Conservation (phyloP, 345 rosid genomes). For the Bruguiera gymnorhiza region DNA sequence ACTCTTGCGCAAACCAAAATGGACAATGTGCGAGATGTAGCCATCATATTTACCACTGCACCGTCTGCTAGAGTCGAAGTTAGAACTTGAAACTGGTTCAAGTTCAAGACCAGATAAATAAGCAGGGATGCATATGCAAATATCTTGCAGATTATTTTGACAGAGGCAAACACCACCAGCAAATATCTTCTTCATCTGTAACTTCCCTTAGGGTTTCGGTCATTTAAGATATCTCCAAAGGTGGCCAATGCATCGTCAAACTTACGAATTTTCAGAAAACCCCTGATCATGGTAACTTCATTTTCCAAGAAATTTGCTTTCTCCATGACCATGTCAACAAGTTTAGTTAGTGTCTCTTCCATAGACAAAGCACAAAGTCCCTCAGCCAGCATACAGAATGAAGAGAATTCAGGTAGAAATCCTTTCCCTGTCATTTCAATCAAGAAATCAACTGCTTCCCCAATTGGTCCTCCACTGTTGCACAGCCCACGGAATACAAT, state of each 20-base stretch:
- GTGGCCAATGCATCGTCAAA: slow-evolving; percentile 73
- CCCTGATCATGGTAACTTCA: slow-evolving; percentile 62
- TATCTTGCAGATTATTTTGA: too few species aligned
- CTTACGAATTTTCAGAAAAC: slow-evolving; percentile 64
- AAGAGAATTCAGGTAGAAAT: slow-evolving; percentile 63
- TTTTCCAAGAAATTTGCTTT: slow-evolving; percentile 52
- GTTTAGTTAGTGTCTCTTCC: slow-evolving; percentile 64
- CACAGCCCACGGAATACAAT: slow-evolving; percentile 75
- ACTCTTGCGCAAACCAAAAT: too few species aligned
- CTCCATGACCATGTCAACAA: slow-evolving; percentile 64
- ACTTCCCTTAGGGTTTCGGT: slow-evolving; percentile 34
- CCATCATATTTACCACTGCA: too few species aligned
- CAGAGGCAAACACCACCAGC: background rate
- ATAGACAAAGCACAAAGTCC: slow-evolving; percentile 65
- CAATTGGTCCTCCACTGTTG: slow-evolving; percentile 70
- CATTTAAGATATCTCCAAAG: slow-evolving; percentile 52
- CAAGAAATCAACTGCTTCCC: slow-evolving; percentile 77
- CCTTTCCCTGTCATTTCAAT: slow-evolving; percentile 72
- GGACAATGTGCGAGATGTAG: background rate
- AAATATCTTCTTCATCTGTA: slow-evolving; percentile 35
- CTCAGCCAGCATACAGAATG: slow-evolving; percentile 80
- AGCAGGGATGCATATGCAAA: background rate
- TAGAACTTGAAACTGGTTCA: background rate
- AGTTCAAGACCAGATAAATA: background rate
- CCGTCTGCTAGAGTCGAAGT: background rate